phyloP scores from a whole-genome alignment of 495 filamentous ascomycete species.

The Trichoderma virens region DNA sequence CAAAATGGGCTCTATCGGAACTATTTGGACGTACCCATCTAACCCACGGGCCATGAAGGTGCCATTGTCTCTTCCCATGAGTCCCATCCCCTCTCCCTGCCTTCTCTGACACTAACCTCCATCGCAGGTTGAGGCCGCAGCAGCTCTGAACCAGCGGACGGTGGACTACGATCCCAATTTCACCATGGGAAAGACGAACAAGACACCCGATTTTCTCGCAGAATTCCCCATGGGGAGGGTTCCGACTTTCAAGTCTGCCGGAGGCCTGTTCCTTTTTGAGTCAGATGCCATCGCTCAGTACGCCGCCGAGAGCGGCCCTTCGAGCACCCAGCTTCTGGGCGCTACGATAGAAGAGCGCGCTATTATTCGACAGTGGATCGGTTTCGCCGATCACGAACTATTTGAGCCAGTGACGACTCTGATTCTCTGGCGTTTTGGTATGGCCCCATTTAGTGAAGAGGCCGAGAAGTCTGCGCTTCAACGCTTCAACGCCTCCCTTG shows the following conservation, averaged over 20 bases:
- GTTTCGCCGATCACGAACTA: background rate
- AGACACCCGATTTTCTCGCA: background rate
- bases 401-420: background rate
- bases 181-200: background rate
- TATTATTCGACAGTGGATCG: background rate
- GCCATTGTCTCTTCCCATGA: background rate
- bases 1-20: background rate
- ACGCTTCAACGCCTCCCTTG: background rate
- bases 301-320: background rate
- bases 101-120: background rate
- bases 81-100: background rate
- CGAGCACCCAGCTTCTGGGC: no score
- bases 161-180: background rate
- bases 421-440: background rate
- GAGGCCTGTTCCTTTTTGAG: background rate
- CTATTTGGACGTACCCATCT: background rate
- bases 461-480: background rate
- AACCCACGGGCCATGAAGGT: background rate
- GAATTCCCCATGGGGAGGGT: background rate
- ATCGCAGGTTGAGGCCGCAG: background rate
- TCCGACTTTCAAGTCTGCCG: background rate
- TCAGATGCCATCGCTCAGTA: background rate
- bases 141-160: background rate
- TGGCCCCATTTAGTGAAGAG: background rate
- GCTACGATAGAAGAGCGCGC: background rate